These are phyloP conservation scores for Hyaloscypha bicolor DNA, from an alignment of 495 filamentous ascomycete species.

Conservation along the genomic window DNA sequence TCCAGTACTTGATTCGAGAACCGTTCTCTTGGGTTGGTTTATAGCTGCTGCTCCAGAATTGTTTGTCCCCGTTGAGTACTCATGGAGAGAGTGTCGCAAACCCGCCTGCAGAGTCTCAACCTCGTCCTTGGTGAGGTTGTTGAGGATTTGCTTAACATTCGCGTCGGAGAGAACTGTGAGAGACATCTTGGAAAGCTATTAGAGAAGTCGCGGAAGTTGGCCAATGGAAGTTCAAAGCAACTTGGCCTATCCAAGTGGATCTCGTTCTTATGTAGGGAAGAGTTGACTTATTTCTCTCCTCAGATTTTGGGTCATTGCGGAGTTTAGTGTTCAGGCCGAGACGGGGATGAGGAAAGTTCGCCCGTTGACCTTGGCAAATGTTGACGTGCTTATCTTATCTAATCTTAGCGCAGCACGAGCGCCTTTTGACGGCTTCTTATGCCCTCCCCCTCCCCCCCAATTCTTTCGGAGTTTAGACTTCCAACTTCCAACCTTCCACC, in stretches of 20 bases:
- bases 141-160: constrained; percentile 70
- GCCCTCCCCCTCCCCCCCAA: too few relatives aligned
- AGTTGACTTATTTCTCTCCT: background rate
- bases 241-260: background rate
- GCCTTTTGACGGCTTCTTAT: background rate
- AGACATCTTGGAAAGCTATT: constrained; percentile 19
- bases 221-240: background rate
- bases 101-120: constrained; percentile 63
- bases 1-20: constrained; percentile 68
- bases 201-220: background rate
- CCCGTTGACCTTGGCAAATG: background rate
- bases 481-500: background rate
- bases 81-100: constrained; percentile 76
- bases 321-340: background rate
- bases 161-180: constrained; percentile 65
- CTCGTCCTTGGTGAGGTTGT: constrained; percentile 69
- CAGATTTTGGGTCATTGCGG: background rate
- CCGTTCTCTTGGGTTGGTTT: constrained; percentile 78
- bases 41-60: constrained; percentile 39
- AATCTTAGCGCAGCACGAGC: background rate
- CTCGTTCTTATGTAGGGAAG: background rate
- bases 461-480: background rate
- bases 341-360: background rate
- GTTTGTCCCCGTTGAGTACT: constrained; percentile 74
- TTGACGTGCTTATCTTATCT: background rate